phyloP scores from a whole-genome alignment of 441 rosid species.

The Adansonia rubrostipa region DNA sequence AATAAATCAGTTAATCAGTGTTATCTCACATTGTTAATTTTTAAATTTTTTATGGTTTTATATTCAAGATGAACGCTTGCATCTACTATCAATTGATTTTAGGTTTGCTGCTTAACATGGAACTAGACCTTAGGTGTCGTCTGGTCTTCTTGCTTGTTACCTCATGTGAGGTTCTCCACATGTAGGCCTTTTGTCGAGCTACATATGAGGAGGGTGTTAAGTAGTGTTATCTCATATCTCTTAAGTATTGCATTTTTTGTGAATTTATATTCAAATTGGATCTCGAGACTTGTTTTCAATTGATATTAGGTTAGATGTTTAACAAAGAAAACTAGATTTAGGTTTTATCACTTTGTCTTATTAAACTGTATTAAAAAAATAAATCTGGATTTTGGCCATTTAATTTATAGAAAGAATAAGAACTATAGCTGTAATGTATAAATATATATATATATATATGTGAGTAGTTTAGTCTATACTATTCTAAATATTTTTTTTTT shows the following conservation, averaged over 20 bases:
- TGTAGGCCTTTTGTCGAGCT: background rate
- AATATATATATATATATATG: background rate
- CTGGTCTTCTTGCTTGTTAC: background rate
- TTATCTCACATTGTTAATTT: background rate
- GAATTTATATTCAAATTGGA: background rate
- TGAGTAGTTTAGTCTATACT: background rate
- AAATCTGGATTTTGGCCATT: too few relatives aligned
- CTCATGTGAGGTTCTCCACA: background rate
- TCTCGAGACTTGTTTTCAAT: background rate
- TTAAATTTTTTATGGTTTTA: background rate
- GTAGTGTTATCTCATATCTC: background rate
- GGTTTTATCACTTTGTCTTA: background rate
- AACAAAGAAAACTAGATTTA: background rate
- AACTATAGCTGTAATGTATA: background rate
- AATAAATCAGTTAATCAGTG: background rate
- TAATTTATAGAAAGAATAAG: too few relatives aligned
- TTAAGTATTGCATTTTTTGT: background rate
- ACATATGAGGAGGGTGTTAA: background rate
- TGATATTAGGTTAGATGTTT: background rate
- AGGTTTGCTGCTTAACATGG: too few relatives aligned
- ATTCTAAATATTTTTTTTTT: background rate
- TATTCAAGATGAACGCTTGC: background rate
- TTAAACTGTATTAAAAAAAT: background rate
- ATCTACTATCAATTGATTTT: background rate
- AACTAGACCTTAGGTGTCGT: background rate